Conservation (phyloP, 805 yeast species). For the Ogataea methylovora region DNA sequence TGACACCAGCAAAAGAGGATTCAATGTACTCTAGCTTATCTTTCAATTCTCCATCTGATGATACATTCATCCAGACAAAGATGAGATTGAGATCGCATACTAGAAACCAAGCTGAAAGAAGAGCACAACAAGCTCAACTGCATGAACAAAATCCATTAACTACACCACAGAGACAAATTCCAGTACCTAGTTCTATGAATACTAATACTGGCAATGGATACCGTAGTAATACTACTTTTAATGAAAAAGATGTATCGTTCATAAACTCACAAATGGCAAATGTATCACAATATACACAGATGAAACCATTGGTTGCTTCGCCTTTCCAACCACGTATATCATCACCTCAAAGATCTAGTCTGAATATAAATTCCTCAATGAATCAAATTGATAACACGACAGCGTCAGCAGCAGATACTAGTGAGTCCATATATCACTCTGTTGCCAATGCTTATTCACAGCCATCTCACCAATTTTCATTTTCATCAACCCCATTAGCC, state of each 20-base stretch:
- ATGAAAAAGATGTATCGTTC: not conserved
- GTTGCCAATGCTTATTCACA: not conserved
- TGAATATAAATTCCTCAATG: not conserved
- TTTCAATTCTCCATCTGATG: conserved; percentile 17
- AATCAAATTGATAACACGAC: not conserved
- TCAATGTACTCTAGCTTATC: conserved; percentile 14
- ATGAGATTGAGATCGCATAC: conserved; percentile 7
- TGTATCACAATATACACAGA: conserved; percentile 17
- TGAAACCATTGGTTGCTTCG: conserved; percentile 24
- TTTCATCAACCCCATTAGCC: not conserved
- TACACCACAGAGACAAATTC: too few species aligned
- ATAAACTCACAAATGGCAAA: conserved; percentile 1
- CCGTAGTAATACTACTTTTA: not conserved
- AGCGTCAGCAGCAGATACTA: not conserved
- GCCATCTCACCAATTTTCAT: not conserved
- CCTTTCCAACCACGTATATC: conserved; percentile 18
- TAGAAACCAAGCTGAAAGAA: conserved; percentile 1
- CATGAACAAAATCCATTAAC: not conserved
- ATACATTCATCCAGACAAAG: conserved; percentile 18
- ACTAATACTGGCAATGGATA: too few species aligned
- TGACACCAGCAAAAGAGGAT: conserved; percentile 9
- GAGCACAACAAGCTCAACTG: conserved; percentile 1
- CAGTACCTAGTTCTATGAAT: too few species aligned
- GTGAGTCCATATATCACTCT: conserved; percentile 1
- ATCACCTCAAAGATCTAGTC: not conserved